phyloP scores from a whole-genome alignment of 371 early-diverging fungal genomes.

The Mucor racemosus region DNA sequence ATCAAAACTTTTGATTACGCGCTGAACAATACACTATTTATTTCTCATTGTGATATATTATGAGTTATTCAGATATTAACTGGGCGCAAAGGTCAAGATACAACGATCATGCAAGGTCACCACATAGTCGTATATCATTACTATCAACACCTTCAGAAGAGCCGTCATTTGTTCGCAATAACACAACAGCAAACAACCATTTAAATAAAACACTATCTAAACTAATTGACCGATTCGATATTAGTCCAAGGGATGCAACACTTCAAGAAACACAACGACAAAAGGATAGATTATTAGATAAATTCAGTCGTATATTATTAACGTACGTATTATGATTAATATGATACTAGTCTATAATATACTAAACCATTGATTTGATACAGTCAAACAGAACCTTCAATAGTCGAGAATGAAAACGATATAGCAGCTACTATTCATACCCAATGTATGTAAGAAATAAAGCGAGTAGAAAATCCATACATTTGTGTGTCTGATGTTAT shows the following conservation, averaged over 20 bases:
- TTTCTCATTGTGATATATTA: neutral
- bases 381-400: slow-evolving; percentile 49
- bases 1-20: neutral
- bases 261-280: slow-evolving; percentile 8
- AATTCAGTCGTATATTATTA: neutral
- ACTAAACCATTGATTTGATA: neutral
- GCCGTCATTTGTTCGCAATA: neutral
- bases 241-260: neutral
- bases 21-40: neutral
- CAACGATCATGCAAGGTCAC: neutral
- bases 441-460: slow-evolving; percentile 45
- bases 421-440: slow-evolving; percentile 72
- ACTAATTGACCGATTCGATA: slow-evolving; percentile 23
- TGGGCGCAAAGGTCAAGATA: slow-evolving; percentile 17
- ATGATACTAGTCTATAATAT: neutral
- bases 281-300: slow-evolving; percentile 10
- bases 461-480: neutral
- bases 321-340: neutral
- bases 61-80: slow-evolving; percentile 17
- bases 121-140: slow-evolving; percentile 3
- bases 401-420: slow-evolving; percentile 63
- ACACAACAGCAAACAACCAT: neutral
- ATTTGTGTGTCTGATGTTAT: neutral
- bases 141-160: slow-evolving; percentile 3
- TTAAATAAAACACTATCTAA: slow-evolving; percentile 25